Percentiles rank a stretch among this genome's conserved stretches.
These are phyloP conservation scores for Hyaloperonospora arabidopsidis DNA, from an alignment of 352 stramenopile genomes.

Conservation along the genomic window DNA sequence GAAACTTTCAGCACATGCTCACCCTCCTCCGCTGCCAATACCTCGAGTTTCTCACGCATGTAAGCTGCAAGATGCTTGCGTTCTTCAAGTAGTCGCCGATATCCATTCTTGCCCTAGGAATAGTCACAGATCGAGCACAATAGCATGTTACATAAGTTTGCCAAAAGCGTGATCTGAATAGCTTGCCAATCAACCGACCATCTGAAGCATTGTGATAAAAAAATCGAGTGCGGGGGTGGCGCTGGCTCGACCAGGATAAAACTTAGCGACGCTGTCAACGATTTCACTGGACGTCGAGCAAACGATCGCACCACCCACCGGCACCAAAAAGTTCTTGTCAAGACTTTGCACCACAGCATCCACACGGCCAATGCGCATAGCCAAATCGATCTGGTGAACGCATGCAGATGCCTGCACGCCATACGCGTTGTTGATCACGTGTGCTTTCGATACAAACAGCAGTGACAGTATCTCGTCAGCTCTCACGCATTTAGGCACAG, in stretches of 20 bases:
- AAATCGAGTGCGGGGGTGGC: constrained; percentile 93
- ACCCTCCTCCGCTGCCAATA: constrained; percentile 75
- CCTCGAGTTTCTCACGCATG: constrained; percentile 67
- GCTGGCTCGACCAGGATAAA: constrained; percentile 94
- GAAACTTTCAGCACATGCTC: constrained; percentile 87
- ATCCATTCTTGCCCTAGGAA: constrained; percentile 67
- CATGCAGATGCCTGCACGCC: constrained; percentile 93
- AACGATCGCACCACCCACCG: constrained; percentile 90
- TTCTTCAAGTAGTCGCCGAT: constrained; percentile 79
- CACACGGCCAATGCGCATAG: constrained; percentile 86
- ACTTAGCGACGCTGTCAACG: constrained; percentile 83
- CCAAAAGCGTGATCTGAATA: background rate
- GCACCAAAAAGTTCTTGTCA: constrained; percentile 99
- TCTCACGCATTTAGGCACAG: background rate
- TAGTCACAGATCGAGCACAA: background rate
- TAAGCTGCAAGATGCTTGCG: constrained; percentile 68
- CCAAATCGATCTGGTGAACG: constrained; percentile 88
- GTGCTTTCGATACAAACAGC: constrained; percentile 30
- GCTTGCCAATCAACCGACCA: constrained; percentile 58
- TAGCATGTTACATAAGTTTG: constrained; percentile 1
- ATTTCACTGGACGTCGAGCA: constrained; percentile 61
- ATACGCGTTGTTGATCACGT: constrained; percentile 99
- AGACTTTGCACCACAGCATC: constrained; percentile 96
- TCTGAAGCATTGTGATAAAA: constrained; percentile 98
- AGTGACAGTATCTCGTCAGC: constrained; percentile 9